Percentiles rank a stretch among this genome's conserved stretches.
Conservation (phyloP, 2,329 filamentous ascomycete species). For the Pseudocercospora fijiensis region DNA sequence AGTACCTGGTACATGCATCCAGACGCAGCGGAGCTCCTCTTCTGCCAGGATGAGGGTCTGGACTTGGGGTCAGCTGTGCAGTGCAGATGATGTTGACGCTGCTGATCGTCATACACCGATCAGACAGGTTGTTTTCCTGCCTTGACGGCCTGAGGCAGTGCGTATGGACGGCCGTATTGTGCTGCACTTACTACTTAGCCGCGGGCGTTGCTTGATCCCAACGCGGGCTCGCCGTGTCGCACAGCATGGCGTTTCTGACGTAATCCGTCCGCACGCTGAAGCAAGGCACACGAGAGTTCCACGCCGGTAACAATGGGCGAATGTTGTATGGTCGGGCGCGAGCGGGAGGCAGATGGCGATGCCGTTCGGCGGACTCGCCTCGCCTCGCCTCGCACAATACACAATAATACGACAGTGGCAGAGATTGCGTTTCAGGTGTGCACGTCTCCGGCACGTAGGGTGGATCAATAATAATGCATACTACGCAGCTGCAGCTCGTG, state of each 20-base stretch:
- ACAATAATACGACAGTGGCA: background rate
- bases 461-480: conserved; percentile 1
- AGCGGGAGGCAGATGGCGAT: background rate
- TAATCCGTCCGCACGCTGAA: background rate
- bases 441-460: background rate
- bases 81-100: background rate
- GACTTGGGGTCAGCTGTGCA: background rate
- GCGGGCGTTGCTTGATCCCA: background rate
- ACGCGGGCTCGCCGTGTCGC: background rate
- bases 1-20: background rate
- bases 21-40: background rate
- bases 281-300: conserved; percentile 15
- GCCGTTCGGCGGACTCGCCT: background rate
- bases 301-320: background rate
- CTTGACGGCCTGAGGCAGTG: background rate
- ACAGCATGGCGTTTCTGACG: conserved; percentile 2
- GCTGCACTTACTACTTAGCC: background rate
- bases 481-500: conserved; percentile 1
- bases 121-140: background rate
- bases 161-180: background rate
- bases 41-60: background rate
- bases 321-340: conserved; percentile 1
- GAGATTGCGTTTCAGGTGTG: conserved; percentile 7
- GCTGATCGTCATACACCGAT: background rate
- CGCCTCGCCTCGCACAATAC: too few species aligned